Evolutionary conservation across 1,139 yeast species (phyloP), one percentile per base, ranked within the genome.

Genomic region (Suhomyces atakaporum): DNA sequence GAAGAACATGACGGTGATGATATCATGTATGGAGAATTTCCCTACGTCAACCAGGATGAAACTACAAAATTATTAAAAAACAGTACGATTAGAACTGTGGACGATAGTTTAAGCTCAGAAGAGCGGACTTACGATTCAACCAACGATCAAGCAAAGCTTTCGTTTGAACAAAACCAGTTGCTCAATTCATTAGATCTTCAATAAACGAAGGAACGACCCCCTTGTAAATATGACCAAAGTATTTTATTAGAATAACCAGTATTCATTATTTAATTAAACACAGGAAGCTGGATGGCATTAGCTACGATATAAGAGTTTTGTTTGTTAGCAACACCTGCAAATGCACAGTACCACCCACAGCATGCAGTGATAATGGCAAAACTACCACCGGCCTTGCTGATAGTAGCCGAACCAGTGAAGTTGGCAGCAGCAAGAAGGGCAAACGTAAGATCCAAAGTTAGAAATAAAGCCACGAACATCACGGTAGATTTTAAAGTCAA

Each of bases 111-210:
- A 11, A 22, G 27, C 20, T 38, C 44, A 3, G 29, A 29, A 5
- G 35, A 32, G 5, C 32, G 13, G 3, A 20, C 13, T 16, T 36
- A 31, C 16, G 31, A 36, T 10, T 24, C 39, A 7, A 31, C 14
- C 4, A 31, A 23, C 9, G 35, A 31, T 10, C 35, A 28, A 14
- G 11, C 10, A 7, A 38, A 26, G 2, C 53, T 73, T 33, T 72
- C 79, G 0, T 71, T 59, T 46, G 81, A 75, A 48, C 80, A 76
- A 45, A 59, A 58, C 31, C 77, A 74, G 44, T 51, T 76, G 24
- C 53, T 75, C 33, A 61, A 62, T 27, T 77, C 70, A 45, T 49
- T 75, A 33, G 60, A 58, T 27, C 50, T 41, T 25, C 40, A 37
- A 32, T 24, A 24, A 7, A 22, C 7, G 24, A 22, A 10, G 20